Base-by-base conservation (phyloP, 176 grass and related monocot genomes). In the Cocos nucifera region DNA sequence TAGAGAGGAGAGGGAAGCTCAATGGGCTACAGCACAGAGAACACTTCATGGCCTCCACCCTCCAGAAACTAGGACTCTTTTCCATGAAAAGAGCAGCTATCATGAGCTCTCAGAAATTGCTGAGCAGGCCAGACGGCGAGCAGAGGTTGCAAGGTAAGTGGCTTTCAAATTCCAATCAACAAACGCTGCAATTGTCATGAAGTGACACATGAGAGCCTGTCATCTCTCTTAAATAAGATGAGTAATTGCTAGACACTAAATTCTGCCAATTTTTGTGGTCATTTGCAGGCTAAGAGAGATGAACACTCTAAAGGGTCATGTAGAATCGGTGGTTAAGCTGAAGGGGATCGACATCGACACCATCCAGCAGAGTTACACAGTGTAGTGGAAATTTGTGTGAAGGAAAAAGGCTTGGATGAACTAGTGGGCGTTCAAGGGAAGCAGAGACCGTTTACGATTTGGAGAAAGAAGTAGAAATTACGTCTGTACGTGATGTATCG, bases 341-440 rank as follows among this genome's bases (percentile, higher is more conserved):
- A 80, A 74, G 70, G 69, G 69, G 16, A 57, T 80, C 16, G 77
- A 80, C 56, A 74, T 80, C 10, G 56, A 80, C 56, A 69, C 70
- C 19, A 80, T 74, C 49, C 69, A 80, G 57, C 77, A 80, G 57
- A 61, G 73, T 60, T 80, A 80, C 70, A 80, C 77, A 19, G 77
- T 80, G 22, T 80, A 62, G 73, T 24, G 8, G 50, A n/a, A 51
- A 4, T 15, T 5, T 3, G 21, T 5, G 23, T 49, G 0, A 4
- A 16, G n/a, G 20, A 3, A 54, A 50, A 2, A 61, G 58, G 68
- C 58, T 66, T 63, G 48, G 18, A 9, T 57, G 8, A 65, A 16
- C 7, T 15, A 22, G 27, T 32, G 72, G 65, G 57, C 15, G 10
- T 66, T 1, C 0, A 44, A 44, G 9, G 35, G 35, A 44, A 44